Conservation (phyloP, 192 early-diverging fungal genomes). For the Coemansia biformis region DNA sequence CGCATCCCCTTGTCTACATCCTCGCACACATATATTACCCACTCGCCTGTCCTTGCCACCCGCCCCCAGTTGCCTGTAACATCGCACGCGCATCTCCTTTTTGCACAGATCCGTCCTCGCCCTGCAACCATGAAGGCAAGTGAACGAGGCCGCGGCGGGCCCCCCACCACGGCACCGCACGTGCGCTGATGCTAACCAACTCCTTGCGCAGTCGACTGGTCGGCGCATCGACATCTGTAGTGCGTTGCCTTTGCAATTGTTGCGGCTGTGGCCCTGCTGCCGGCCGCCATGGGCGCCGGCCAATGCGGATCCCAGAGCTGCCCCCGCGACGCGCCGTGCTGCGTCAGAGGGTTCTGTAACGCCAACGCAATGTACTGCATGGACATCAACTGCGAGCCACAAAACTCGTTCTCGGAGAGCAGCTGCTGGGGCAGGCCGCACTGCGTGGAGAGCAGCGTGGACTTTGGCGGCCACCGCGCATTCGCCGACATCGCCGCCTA, state of each 20-base stretch:
- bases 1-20: no score
- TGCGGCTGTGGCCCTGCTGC: constrained; percentile 30
- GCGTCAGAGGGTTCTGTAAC: constrained; percentile 49
- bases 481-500: constrained; percentile 23
- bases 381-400: constrained; percentile 39
- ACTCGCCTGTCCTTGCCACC: no score
- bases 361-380: constrained; percentile 43
- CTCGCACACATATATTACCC: no score
- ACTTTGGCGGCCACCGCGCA: constrained; percentile 33
- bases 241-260: constrained; percentile 14
- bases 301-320: constrained; percentile 28
- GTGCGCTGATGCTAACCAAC: no score
- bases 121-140: no score
- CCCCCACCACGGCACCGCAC: no score
- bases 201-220: no score
- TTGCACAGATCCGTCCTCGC: no score
- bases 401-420: constrained; percentile 41
- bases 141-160: no score
- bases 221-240: no score
- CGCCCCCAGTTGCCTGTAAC: no score
- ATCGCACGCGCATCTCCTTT: no score
- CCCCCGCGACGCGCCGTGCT: constrained; percentile 45
- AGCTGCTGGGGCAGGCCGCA: constrained; percentile 42
- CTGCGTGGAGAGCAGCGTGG: constrained; percentile 26
- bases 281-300: constrained; percentile 35